Evolutionary conservation across 805 yeast species (phyloP).

Genomic region (Brettanomyces sp.): DNA sequence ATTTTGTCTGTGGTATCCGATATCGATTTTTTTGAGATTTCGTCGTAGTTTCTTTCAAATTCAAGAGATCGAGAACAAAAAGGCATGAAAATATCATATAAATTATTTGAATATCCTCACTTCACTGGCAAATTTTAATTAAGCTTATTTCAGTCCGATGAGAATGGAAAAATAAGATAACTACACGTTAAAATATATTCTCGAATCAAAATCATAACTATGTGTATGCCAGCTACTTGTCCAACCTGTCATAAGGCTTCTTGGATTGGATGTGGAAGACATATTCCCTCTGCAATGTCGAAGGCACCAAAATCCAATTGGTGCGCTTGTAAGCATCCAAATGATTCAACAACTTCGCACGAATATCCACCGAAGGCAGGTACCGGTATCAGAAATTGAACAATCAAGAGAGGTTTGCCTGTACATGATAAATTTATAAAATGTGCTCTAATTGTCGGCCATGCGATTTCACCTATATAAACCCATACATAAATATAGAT

Average conservation of each 20-base stretch:
- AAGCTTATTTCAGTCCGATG: too few relatives aligned
- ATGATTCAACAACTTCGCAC: slow-evolving; percentile 15
- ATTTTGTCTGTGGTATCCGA: too few relatives aligned
- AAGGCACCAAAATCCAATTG: slow-evolving; percentile 26
- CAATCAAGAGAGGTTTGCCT: not conserved
- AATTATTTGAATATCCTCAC: too few relatives aligned
- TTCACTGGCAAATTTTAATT: too few relatives aligned
- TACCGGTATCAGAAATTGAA: slow-evolving; percentile 17
- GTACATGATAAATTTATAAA: not conserved
- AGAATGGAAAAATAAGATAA: too few relatives aligned
- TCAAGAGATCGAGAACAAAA: too few relatives aligned
- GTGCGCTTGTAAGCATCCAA: slow-evolving; percentile 26
- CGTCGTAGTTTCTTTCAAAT: too few relatives aligned
- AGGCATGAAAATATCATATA: too few relatives aligned
- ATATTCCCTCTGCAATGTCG: slow-evolving; percentile 33
- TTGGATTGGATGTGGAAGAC: slow-evolving; percentile 40
- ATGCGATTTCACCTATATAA: not conserved
- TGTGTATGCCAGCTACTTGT: slow-evolving; percentile 31
- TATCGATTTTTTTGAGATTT: too few relatives aligned
- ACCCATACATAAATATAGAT: not conserved
- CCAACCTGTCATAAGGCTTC: slow-evolving; percentile 23
- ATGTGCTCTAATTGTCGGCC: not conserved
- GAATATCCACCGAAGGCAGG: slow-evolving; percentile 31
- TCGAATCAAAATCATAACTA: slow-evolving; percentile 3
- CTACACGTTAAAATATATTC: too few relatives aligned